A percentile compares a stretch with the other conserved stretches of the same genome.
These are phyloP conservation scores for Phytophthora macrochlamydospora DNA, from an alignment of 352 stramenopile species.

Conservation along the genomic window DNA sequence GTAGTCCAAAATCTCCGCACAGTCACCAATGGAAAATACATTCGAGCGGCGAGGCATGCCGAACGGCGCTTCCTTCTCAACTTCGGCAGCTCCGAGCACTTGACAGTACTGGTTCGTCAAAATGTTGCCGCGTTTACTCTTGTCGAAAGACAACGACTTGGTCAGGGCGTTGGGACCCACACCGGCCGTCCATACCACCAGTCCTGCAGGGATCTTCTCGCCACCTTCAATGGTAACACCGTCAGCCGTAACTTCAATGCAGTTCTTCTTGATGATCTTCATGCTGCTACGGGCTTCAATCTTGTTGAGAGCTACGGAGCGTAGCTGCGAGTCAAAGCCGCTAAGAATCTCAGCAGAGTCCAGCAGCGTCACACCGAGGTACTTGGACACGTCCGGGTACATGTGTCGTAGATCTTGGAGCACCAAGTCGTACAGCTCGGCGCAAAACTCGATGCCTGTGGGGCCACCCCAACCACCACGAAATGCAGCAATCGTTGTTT, in stretches of 20 bases:
- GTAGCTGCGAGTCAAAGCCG: conserved; percentile 72
- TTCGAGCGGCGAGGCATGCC: conserved; percentile 74
- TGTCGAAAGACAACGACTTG: conserved; percentile 75
- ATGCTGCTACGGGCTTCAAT: conserved; percentile 83
- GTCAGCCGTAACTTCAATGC: conserved; percentile 65
- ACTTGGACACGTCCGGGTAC: conserved; percentile 78
- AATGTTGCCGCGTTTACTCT: conserved; percentile 84
- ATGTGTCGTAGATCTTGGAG: conserved; percentile 89
- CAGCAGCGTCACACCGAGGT: conserved; percentile 69
- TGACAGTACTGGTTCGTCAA: conserved; percentile 86
- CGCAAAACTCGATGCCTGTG: conserved; percentile 96
- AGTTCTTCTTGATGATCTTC: conserved; percentile 84
- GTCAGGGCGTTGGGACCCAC: conserved; percentile 84
- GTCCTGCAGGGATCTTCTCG: conserved; percentile 56
- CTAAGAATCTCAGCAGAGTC: conserved; percentile 78
- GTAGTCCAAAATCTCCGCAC: conserved; percentile 85
- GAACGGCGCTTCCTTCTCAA: conserved; percentile 59
- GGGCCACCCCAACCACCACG: conserved; percentile 97
- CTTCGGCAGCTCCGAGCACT: conserved; percentile 65
- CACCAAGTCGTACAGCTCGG: conserved; percentile 96
- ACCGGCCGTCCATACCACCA: conserved; percentile 82
- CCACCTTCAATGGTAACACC: conserved; percentile 67
- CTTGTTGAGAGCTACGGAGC: conserved; percentile 74
- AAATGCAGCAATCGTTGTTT: conserved; percentile 94
- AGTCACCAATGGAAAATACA: conserved; percentile 97